These are phyloP conservation scores for Epichloe elymi DNA, from an alignment of 2,329 filamentous ascomycete species.

Conservation along the genomic window DNA sequence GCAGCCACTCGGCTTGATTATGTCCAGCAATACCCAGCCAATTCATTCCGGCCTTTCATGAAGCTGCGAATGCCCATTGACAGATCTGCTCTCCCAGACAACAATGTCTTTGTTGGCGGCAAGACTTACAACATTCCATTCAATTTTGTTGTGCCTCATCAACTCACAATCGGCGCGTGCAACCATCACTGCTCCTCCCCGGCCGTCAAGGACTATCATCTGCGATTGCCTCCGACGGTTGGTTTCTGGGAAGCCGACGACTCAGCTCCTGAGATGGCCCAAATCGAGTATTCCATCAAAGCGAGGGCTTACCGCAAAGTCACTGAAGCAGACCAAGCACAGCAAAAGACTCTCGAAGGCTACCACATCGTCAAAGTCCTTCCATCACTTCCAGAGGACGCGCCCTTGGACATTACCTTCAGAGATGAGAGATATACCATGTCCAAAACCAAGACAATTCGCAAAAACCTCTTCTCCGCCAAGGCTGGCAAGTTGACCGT, in stretches of 20 bases:
- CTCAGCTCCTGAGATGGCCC: constrained; percentile 40
- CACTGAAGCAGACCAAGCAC: not conserved
- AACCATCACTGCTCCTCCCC: constrained; percentile 32
- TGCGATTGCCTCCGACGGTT: constrained; percentile 39
- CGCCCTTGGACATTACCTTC: constrained; percentile 35
- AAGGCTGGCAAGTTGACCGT: constrained; percentile 38
- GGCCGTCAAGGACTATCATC: constrained; percentile 37
- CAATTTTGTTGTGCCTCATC: constrained; percentile 44
- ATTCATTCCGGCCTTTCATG: constrained; percentile 39
- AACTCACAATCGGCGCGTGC: constrained; percentile 44
- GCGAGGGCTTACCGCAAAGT: constrained; percentile 25
- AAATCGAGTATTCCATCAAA: constrained; percentile 39
- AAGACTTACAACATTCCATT: constrained; percentile 40
- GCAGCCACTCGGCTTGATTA: constrained; percentile 38
- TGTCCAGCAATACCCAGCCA: constrained; percentile 32
- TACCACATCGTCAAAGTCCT: constrained; percentile 37
- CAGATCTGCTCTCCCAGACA: constrained; percentile 31
- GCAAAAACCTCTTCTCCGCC: constrained; percentile 37
- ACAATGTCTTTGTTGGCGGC: constrained; percentile 34
- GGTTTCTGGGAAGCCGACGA: constrained; percentile 41
- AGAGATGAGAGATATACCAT: constrained; percentile 37
- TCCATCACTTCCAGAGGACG: constrained; percentile 34
- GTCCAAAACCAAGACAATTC: constrained; percentile 37
- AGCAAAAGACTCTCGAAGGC: constrained; percentile 25
- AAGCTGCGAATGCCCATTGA: constrained; percentile 41